phyloP scores from a whole-genome alignment of 805 yeast species.

The Kodamaea fukazawae region DNA sequence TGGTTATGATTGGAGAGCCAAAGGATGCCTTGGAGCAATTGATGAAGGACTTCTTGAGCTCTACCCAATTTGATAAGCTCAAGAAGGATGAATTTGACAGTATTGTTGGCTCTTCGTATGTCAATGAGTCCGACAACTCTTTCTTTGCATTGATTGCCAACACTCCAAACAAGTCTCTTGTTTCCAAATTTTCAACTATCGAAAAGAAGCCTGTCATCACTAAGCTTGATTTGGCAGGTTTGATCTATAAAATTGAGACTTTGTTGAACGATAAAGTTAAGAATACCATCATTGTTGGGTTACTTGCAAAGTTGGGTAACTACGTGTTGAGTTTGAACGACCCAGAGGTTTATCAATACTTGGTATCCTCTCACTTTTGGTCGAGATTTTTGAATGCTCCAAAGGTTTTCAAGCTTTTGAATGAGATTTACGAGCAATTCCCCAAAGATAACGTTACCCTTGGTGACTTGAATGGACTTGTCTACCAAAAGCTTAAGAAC shows the following conservation, averaged over 20 bases:
- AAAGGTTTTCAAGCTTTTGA: slow-evolving; percentile 26
- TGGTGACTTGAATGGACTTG: slow-evolving; percentile 8
- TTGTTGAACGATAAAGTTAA: slow-evolving; percentile 21
- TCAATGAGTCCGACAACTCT: slow-evolving; percentile 3
- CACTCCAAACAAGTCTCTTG: slow-evolving; percentile 10
- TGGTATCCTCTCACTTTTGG: slow-evolving; percentile 30
- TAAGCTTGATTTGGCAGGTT: slow-evolving; percentile 48
- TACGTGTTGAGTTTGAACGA: slow-evolving; percentile 18
- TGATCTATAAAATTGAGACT: slow-evolving; percentile 37
- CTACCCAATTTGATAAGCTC: background rate
- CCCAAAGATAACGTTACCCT: slow-evolving; percentile 2
- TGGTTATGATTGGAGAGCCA: slow-evolving; percentile 61
- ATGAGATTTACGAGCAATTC: slow-evolving; percentile 36
- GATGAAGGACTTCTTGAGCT: slow-evolving; percentile 11
- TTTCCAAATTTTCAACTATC: slow-evolving; percentile 3
- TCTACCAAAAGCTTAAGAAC: background rate
- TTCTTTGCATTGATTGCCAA: slow-evolving; percentile 14
- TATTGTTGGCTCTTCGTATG: slow-evolving; percentile 1
- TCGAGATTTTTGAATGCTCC: slow-evolving; percentile 13
- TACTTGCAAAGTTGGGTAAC: slow-evolving; percentile 47
- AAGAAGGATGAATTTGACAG: slow-evolving; percentile 5
- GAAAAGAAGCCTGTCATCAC: slow-evolving; percentile 39
- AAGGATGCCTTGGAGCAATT: slow-evolving; percentile 19
- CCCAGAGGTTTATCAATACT: slow-evolving; percentile 14
- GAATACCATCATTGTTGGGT: slow-evolving; percentile 25